Percentiles rank a stretch among this genome's conserved stretches.
These are phyloP conservation scores for Neofusicoccum umdonicola DNA, from an alignment of 2,329 filamentous ascomycete species.

Conservation along the genomic window DNA sequence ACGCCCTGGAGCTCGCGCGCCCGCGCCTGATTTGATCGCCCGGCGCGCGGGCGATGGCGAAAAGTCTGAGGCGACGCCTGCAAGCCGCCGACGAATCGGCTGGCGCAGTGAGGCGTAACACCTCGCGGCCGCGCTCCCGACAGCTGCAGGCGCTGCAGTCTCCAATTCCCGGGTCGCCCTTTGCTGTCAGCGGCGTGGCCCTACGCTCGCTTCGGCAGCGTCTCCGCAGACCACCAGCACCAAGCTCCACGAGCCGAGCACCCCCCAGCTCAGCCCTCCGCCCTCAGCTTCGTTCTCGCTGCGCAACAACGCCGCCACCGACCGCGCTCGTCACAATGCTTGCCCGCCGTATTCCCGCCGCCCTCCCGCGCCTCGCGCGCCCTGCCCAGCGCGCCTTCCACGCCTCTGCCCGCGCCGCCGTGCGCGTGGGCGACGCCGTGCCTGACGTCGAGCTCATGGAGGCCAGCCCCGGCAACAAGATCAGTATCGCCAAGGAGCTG, in stretches of 20 bases:
- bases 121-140: conserved; percentile 5
- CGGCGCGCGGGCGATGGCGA: conserved; percentile 6
- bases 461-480: conserved; percentile 84
- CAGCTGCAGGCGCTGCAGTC: neutral
- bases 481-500: conserved; percentile 80
- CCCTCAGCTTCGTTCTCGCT: neutral
- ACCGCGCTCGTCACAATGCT: conserved; percentile 10
- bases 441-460: conserved; percentile 77
- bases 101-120: conserved; percentile 9
- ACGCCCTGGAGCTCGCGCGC: neutral
- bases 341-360: conserved; percentile 14
- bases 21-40: conserved; percentile 11
- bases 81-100: neutral
- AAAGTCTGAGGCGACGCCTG: conserved; percentile 6
- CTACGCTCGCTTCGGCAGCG: neutral
- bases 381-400: conserved; percentile 54
- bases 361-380: conserved; percentile 9
- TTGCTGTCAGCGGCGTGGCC: conserved; percentile 2
- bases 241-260: neutral
- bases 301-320: neutral
- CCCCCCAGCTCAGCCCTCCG: neutral
- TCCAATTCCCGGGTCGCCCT: neutral
- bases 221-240: too few species aligned
- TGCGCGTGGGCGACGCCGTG: conserved; percentile 76
- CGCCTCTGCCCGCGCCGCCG: conserved; percentile 58